These are phyloP conservation scores for Austroboletus festivus DNA, from an alignment of 768 basidiomycete genomes.

Conservation along the genomic window DNA sequence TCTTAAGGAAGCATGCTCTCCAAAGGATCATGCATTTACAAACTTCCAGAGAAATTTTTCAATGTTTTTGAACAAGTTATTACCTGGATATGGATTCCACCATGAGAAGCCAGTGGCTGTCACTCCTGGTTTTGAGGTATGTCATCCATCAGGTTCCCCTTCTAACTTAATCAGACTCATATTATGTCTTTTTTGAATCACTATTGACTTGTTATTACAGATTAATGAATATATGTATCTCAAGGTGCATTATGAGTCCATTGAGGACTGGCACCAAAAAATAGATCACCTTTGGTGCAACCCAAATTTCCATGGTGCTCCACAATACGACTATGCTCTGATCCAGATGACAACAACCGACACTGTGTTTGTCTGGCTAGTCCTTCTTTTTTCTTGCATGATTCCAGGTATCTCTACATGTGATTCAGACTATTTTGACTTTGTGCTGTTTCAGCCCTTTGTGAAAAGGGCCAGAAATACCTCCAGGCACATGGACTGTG, in stretches of 20 bases:
- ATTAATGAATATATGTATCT: conserved; percentile 25
- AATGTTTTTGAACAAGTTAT: neutral
- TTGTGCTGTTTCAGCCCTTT: conserved; percentile 5
- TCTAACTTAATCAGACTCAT: too few species aligned
- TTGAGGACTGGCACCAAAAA: conserved; percentile 27
- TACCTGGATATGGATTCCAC: too few species aligned
- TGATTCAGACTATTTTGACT: too few species aligned
- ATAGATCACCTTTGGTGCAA: conserved; percentile 32
- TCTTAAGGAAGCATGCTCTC: neutral
- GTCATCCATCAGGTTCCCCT: too few species aligned
- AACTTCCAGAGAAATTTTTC: neutral
- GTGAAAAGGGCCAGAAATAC: neutral
- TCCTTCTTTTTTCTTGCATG: conserved; percentile 19
- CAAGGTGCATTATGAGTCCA: too few species aligned
- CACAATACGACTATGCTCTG: conserved; percentile 30
- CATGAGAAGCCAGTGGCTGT: too few species aligned
- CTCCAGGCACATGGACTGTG: neutral
- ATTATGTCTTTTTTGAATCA: too few species aligned
- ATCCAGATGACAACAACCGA: conserved; percentile 1
- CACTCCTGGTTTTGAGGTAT: too few species aligned
- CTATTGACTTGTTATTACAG: too few species aligned
- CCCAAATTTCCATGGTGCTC: conserved; percentile 25
- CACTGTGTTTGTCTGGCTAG: conserved; percentile 14
- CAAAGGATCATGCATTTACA: neutral
- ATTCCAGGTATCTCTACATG: neutral